Evolutionary conservation across 1,139 yeast species (phyloP), one percentile per base, ranked within the genome.

Genomic region (Blastobotrys proliferans): DNA sequence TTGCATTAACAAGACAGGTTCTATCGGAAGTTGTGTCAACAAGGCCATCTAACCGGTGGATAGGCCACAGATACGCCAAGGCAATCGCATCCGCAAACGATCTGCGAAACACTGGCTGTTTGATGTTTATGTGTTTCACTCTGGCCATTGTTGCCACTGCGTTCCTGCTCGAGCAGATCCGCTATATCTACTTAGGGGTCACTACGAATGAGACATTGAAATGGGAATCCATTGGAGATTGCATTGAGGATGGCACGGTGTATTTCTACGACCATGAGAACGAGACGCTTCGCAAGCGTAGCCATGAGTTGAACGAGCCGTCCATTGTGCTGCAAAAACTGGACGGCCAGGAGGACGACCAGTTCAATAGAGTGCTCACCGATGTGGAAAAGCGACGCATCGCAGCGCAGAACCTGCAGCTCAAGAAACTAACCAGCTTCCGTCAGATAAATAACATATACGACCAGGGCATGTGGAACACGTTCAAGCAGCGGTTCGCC

Each of bases 121-220:
- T 81, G 39, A 59, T 76, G 22, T 55, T 81, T 6, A 58, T 87
- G 16, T 78, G 87, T 46, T 55, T 67, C 0, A 57, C 77, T 11
- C 74, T 86, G 47, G 64, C 73, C 9, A 58, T 81, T 0, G 67
- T 87, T 9, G 72, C 81, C 9, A 52, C 64, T 0, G 68, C 79
- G 36, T 90, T 90, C 60, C 58, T 80, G 0, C 65, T 61, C 1
- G 74, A 83, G 50, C 95, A 86, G 51, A 32, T 83, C 18, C 64
- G 77, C 44, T 75, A 80, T 55, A 67, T 86, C 2, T 79, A 77
- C 52, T 70, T 81, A 31, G 98, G 98, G 0, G 83, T 83, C 52
- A 88, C 97, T n/a, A 87, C 96, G 1, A 90, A 85, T 58, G 98
- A 92, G 63, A 69, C 80, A 9, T 78, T 73, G 40, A 92, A 92